These are phyloP conservation scores for Cladosporium sp. DNA, from an alignment of 2,329 filamentous ascomycete genomes.

Conservation along the genomic window DNA sequence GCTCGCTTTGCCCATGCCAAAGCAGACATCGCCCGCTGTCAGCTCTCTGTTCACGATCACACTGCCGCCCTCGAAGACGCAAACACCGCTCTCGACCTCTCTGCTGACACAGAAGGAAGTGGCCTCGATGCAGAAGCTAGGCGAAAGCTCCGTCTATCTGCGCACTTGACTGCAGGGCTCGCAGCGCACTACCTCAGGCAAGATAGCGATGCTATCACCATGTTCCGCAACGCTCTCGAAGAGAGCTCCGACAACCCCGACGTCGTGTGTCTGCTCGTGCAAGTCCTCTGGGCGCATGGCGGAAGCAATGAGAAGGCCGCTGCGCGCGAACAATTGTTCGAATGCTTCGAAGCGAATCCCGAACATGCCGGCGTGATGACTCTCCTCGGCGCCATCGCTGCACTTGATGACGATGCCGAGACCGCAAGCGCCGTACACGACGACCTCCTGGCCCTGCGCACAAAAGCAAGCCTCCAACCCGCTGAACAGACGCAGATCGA, in stretches of 20 bases:
- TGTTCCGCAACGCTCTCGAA: slow-evolving; percentile 74
- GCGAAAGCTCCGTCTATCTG: slow-evolving; percentile 70
- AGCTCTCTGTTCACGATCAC: slow-evolving; percentile 66
- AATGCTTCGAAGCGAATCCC: slow-evolving; percentile 68
- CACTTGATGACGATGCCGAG: slow-evolving; percentile 75
- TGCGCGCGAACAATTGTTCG: slow-evolving; percentile 75
- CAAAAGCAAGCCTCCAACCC: slow-evolving; percentile 58
- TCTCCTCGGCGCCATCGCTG: slow-evolving; percentile 76
- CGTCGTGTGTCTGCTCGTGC: slow-evolving; percentile 79
- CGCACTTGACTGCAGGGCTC: slow-evolving; percentile 79
- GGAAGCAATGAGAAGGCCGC: slow-evolving; percentile 67
- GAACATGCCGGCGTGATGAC: slow-evolving; percentile 76
- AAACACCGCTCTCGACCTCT: slow-evolving; percentile 74
- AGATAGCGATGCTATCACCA: slow-evolving; percentile 66
- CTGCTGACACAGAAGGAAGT: slow-evolving; percentile 61
- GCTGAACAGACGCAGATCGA: slow-evolving; percentile 66
- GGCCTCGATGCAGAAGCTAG: slow-evolving; percentile 63
- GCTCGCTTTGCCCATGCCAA: slow-evolving; percentile 77
- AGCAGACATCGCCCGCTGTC: slow-evolving; percentile 78
- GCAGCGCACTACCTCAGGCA: slow-evolving; percentile 69
- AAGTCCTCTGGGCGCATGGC: slow-evolving; percentile 90
- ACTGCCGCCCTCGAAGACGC: slow-evolving; percentile 71
- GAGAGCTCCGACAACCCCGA: slow-evolving; percentile 76
- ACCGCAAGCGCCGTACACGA: slow-evolving; percentile 74
- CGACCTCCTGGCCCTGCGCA: slow-evolving; percentile 70